Base-by-base conservation (phyloP, 805 yeast genomes). In the Candida ficus region DNA sequence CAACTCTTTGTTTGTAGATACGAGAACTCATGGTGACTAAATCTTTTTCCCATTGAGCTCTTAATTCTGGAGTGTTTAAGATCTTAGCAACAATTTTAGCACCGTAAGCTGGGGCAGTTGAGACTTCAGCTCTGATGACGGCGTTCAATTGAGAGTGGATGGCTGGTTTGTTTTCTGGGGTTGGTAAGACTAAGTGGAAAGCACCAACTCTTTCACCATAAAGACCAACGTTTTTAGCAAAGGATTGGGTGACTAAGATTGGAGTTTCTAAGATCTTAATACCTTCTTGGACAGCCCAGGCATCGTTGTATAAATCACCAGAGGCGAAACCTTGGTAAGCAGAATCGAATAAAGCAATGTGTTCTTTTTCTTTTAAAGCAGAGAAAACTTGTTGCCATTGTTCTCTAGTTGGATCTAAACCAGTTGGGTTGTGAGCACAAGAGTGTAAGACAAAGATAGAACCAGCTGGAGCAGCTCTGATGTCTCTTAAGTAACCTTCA, bases 161-260 rank as follows among this genome's bases (percentile, higher is more conserved):
- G 17, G 90, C 87, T 17, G 56, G 60, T 47, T 71, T 71, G 42
- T 78, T 70, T 19, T 64, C 55, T 7, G 64, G 56, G 14, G 51
- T 35, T 27, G 78, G 75, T 20, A 80, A 60, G 10, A 87, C 76
- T 19, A 90, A 61, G 58, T 90, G 96, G 62, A 91, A 75, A 20
- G 93, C 95, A 47, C 99, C 99, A 26, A 83, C 88, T 70, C 99
- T 83, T 71, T 91, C 98, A 63, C 98, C 98, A 60, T 91, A 91
- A 79, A 91, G 82, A 50, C 98, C 98, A 57, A 85, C 85, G 67
- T 93, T 91, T 65, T 91, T 91, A 42, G 98, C 96, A 64, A 91
- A 91, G 9, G 96, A 89, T 71, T 91, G 99, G 66, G 96, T 89
- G 43, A 91, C 75, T 25, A 87, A 56, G 40, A 85, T 63, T 43